These are phyloP conservation scores for Angophora floribunda DNA, from an alignment of 345 rosid genomes.

Conservation along the genomic window DNA sequence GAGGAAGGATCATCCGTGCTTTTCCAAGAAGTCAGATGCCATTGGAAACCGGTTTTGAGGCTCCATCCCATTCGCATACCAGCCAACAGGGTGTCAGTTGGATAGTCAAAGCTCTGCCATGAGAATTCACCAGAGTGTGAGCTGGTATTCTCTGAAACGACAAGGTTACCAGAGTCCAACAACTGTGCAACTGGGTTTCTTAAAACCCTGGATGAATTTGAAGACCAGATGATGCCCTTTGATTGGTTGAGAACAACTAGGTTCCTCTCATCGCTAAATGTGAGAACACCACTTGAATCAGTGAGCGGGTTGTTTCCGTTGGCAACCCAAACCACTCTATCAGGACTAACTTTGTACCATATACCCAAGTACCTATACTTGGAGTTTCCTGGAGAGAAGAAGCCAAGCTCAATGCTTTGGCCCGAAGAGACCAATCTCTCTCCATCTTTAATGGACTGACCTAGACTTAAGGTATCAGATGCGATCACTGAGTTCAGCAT, in stretches of 20 bases:
- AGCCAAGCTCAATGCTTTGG: conserved; percentile 8
- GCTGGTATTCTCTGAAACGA: background rate
- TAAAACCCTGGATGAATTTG: conserved; percentile 1
- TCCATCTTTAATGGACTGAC: background rate
- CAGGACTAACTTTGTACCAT: conserved; percentile 10
- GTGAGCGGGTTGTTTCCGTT: conserved; percentile 24
- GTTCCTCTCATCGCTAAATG: conserved; percentile 1
- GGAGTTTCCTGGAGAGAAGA: conserved; percentile 12
- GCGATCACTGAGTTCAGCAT: background rate
- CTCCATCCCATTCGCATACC: conserved; percentile 17
- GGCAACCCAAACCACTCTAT: conserved; percentile 28
- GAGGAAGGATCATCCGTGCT: conserved; percentile 9
- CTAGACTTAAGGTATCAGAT: background rate
- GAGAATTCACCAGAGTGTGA: background rate
- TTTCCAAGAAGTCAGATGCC: conserved; percentile 14
- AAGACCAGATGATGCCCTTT: conserved; percentile 6
- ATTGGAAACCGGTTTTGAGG: background rate
- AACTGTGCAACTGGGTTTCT: conserved; percentile 10
- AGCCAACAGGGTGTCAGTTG: conserved; percentile 11
- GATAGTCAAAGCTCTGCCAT: conserved; percentile 30
- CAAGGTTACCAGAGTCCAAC: conserved; percentile 26
- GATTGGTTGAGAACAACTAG: conserved; percentile 2
- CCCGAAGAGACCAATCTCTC: conserved; percentile 5
- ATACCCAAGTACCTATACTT: conserved; percentile 23
- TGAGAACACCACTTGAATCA: conserved; percentile 2